phyloP scores from a whole-genome alignment of 257 asterid species.

The Nemophila menziesii region DNA sequence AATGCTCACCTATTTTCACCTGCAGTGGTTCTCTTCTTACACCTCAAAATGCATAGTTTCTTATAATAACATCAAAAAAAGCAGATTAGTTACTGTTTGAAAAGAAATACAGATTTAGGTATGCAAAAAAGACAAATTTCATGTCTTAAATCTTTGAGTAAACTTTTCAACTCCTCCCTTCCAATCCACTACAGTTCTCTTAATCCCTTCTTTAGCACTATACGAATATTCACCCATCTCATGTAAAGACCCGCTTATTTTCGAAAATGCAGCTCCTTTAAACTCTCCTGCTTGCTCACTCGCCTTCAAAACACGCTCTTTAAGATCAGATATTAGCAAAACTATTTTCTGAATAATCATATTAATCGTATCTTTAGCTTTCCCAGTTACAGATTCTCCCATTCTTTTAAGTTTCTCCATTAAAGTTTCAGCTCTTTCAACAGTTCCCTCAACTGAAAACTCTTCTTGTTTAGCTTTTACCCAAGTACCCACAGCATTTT shows the following conservation, averaged over 20 bases:
- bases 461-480: constrained; percentile 50
- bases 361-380: constrained; percentile 47
- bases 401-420: constrained; percentile 58
- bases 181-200: constrained; percentile 76
- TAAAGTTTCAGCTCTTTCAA: constrained; percentile 56
- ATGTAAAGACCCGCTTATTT: constrained; percentile 37
- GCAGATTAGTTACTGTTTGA: not conserved
- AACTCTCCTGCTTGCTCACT: constrained; percentile 34
- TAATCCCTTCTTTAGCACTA: constrained; percentile 44
- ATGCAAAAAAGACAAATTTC: constrained; percentile 15
- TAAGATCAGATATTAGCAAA: constrained; percentile 30
- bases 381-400: constrained; percentile 56
- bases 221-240: constrained; percentile 29
- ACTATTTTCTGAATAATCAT: constrained; percentile 47
- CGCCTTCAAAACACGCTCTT: constrained; percentile 26
- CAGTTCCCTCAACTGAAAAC: constrained; percentile 47
- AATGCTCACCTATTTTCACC: too few species aligned
- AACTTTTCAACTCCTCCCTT: constrained; percentile 77
- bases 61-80: too few species aligned
- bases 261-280: constrained; percentile 29
- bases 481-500: constrained; percentile 66
- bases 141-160: constrained; percentile 81
- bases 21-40: too few species aligned
- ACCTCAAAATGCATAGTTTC: too few species aligned
- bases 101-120: not conserved